Evolutionary conservation across 768 basidiomycete genomes (phyloP), one percentile per base, ranked within the genome.

Genomic region (Tephrocybe sp.): DNA sequence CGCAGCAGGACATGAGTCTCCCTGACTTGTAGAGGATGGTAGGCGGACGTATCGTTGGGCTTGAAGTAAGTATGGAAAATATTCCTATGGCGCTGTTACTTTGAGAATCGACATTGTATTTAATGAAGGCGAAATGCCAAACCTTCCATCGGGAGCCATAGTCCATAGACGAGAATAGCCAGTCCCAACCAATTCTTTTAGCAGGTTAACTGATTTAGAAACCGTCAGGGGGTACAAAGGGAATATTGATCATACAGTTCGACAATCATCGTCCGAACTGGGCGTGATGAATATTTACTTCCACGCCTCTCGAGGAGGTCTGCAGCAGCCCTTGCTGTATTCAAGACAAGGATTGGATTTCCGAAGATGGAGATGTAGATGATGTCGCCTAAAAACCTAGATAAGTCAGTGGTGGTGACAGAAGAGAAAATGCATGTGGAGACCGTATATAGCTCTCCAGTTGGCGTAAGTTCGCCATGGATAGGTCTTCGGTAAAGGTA

Each of bases 261-360:
- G 21, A 68, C 68, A 6, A 73, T 64, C 76, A 79, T 77, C 11
- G 72, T 70, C 52, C 61, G 58, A 15, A 60, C 40, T 8, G 75
- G 74, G 18, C 78, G 62, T 15, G 72, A 76, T 15, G 78, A 78
- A 56, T 78, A 81, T 3, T 66, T 73, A 42, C 53, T 62, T 34
- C 75, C 69, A 36, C 76, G 68, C 46, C 68, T 77, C 56, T 80
- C 76, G 23, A 81, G 64, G 6, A 80, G 68, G 24, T 80, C 76
- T 14, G 66, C 58, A 12, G 73, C 69, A 1, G 65, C 72, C 51
- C 65, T 56, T 28, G 68, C 64, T 12, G 78, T 72, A 53, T 78
- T 79, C 11, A 81, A 61, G 18, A 80, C 63, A 37, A 79, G 62
- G 43, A 81, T 65, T 12, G 76, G 74, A 53, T 77, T 76, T 17